Base-by-base conservation (phyloP, 345 rosid genomes). In the Syzygium aromaticum region DNA sequence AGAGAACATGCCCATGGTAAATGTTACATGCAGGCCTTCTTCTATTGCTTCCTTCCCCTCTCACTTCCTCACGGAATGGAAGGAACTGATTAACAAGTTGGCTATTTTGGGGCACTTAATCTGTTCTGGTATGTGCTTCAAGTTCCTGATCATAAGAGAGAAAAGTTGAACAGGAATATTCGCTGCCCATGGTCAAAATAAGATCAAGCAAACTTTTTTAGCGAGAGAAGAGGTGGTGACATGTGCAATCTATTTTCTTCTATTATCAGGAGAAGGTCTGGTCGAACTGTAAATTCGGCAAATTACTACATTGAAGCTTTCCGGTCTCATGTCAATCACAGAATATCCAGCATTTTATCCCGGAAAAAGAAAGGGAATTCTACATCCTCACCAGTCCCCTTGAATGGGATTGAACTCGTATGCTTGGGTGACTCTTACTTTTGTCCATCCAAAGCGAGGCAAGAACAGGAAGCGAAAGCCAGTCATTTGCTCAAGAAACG, bases 261-360 rank as follows among this genome's bases (percentile, higher is more conserved):
- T 7, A 15, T 63, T 63, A 28, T 67, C 3, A 17, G 46, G 78
- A 8, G 77, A 63, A 63, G 43, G 23, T 67, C 46, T 19, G 46
- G 43, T 33, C 46, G 8, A 67, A 67, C 46, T 30, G 78, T 30
- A 3, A 22, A 67, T 30, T 67, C 0, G 78, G 78, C 23, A 67
- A 11, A 67, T 67, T 64, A 7, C 21, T 15, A 3, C 3, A 3
- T 15, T 64, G 38, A 28, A 64, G 40, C 22, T 30, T 64, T 28
- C 0, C 0, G 0, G 22, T 64, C 3, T 7, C 3, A 0, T 4
- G 77, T 16, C 7, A 64, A 64, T 64, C 30, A 30, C 22, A 30
- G 2, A 64, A 15, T 64, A 15, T 28, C 22, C 5, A 0, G 22
- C 2, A 64, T 3, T 64, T 64, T 30, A 64, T 30, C 40, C 40